Evolutionary conservation across 2,329 filamentous ascomycete species (phyloP).

Genomic region (Thielaviopsis musarum): DNA sequence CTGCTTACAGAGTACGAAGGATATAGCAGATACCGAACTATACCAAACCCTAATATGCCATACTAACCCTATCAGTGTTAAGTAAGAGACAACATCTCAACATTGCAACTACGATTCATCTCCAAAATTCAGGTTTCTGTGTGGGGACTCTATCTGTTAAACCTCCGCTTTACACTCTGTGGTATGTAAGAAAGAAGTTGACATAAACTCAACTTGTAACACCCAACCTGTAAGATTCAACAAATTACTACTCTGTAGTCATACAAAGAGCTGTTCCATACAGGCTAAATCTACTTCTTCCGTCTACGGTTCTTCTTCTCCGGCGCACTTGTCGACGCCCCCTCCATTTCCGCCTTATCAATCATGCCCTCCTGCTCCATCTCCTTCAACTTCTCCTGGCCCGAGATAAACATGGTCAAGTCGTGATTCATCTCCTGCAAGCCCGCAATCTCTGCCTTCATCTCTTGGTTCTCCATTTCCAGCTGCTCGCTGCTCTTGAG

Average conservation of each 20-base stretch:
- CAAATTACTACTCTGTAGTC: neutral
- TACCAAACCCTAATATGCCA: too few relatives aligned
- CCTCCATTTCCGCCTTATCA: conserved; percentile 55
- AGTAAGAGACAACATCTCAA: too few relatives aligned
- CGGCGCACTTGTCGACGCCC: conserved; percentile 52
- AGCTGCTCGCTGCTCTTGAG: conserved; percentile 43
- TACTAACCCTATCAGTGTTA: too few relatives aligned
- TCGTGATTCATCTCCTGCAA: conserved; percentile 77
- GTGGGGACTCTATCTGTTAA: too few relatives aligned
- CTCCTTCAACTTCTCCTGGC: conserved; percentile 62
- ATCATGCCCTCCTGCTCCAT: conserved; percentile 42
- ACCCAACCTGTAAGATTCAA: neutral
- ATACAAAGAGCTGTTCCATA: neutral
- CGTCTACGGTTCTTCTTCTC: conserved; percentile 38
- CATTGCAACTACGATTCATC: too few relatives aligned
- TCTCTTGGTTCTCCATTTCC: conserved; percentile 36
- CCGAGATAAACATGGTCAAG: conserved; percentile 71
- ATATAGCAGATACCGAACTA: too few relatives aligned
- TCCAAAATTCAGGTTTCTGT: too few relatives aligned
- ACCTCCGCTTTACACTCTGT: too few relatives aligned
- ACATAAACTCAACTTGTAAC: neutral
- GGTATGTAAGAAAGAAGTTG: too few relatives aligned
- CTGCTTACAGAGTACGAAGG: too few relatives aligned
- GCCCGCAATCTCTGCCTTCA: conserved; percentile 50
- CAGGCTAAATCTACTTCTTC: conserved; percentile 20